Evolutionary conservation across 176 grass and related monocot species (phyloP), one percentile per base, ranked within the genome.

Genomic region (Musa schizocarpa): DNA sequence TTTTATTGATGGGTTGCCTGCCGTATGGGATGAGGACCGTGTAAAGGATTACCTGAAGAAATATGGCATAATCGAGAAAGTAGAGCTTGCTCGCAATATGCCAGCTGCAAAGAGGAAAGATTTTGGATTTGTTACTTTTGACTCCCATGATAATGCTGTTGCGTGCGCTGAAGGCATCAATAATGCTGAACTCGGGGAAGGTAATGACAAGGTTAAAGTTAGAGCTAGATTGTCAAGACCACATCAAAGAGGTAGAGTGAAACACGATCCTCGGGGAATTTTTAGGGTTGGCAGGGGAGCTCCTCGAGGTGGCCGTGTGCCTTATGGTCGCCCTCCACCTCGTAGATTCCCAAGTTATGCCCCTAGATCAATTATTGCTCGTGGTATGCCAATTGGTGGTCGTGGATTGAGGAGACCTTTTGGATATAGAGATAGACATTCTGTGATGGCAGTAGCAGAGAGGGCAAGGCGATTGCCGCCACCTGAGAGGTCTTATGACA

Each of bases 101-200:
- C 88, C 88, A 55, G 82, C 90, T 80, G 90, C 95, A 6, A 98
- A 87, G 75, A 98, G 95, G 89, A 86, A 85, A 66, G 88, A 98
- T 93, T 98, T 98, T 84, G 95, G 90, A 24, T 93, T 93, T 94
- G 88, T 98, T 69, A 98, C 90, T 81, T 98, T 98, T 84, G 90
- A 94, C 77, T 82, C 95, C 0, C 86, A 94, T 74, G 88, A 91
- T 75, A 98, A 92, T 84, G 95, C 95, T 83, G 78, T 90, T 89
- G 83, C 80, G 66, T 17, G 12, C 14, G 13, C 25, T 16, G 68
- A 70, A n/a, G 68, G 68, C 51, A 70, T 70, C 10, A 70, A 70
- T 17, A 70, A 70, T 22, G 17, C 68, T 20, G 48, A 70, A 16
- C 13, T 70, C 0, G 68, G 68, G 48, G 68, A 70, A 51, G 68